Evolutionary conservation across 164 flowering plant genomes (phyloP).

Genomic region (Vitis rupestris): DNA sequence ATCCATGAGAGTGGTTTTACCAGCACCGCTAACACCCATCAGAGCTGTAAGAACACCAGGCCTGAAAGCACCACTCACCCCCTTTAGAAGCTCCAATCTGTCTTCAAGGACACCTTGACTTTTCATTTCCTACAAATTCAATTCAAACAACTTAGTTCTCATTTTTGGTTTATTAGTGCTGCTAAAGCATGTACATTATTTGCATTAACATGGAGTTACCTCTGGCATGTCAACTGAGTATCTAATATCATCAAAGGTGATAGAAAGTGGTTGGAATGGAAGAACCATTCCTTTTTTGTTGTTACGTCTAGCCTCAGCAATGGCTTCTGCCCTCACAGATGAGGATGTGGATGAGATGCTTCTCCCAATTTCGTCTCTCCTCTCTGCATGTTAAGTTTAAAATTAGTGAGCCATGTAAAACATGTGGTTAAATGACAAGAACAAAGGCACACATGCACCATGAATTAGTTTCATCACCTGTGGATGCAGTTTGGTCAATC

Average conservation of each 20-base stretch:
- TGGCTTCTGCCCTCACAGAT: not conserved
- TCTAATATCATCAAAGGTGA: conserved; percentile 42
- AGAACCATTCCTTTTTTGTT: conserved; percentile 53
- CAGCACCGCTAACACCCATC: conserved; percentile 81
- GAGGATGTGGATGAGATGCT: not conserved
- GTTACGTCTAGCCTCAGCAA: conserved; percentile 2
- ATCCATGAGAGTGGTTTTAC: conserved; percentile 73
- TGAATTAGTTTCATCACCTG: conserved; percentile 1
- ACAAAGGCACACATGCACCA: not conserved
- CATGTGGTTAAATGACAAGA: not conserved
- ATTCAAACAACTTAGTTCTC: conserved; percentile 1
- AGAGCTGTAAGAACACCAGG: conserved; percentile 74
- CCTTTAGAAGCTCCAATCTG: conserved; percentile 47
- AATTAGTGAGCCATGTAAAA: too few relatives aligned
- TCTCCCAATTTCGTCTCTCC: conserved; percentile 2
- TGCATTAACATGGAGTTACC: conserved; percentile 19
- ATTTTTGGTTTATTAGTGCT: not conserved
- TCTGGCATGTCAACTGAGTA: conserved; percentile 63
- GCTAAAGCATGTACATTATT: not conserved
- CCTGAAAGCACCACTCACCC: conserved; percentile 67
- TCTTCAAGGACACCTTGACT: conserved; percentile 49
- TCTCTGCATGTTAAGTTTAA: not conserved
- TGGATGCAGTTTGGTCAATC: not conserved
- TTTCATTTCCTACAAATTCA: conserved; percentile 56
- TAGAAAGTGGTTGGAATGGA: conserved; percentile 44